phyloP scores from a whole-genome alignment of 2,329 filamentous ascomycete species.

The Didymella pinodella region DNA sequence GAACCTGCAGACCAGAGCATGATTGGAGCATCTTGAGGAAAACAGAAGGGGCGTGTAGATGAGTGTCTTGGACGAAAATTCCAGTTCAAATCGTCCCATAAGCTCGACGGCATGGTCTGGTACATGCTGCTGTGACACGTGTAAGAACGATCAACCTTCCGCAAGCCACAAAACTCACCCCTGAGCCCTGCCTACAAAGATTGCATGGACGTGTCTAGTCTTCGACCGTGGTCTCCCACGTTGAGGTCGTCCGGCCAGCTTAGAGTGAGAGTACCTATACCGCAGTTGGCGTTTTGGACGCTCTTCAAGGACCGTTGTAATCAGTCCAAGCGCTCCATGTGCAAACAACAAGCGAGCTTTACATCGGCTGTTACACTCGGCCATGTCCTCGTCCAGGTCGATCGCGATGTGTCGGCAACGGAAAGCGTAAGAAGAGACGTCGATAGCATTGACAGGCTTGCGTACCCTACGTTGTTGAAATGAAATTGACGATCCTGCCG shows the following conservation, averaged over 20 bases:
- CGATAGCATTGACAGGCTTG: constrained; percentile 6
- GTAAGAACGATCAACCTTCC: background rate
- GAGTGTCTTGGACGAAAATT: background rate
- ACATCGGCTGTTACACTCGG: background rate
- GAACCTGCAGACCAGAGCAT: background rate
- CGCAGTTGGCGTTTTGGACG: too few species aligned
- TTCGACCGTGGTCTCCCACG: background rate
- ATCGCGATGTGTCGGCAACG: background rate
- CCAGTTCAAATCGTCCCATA: background rate
- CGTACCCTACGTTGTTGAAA: background rate
- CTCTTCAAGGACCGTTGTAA: background rate
- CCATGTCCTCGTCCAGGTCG: background rate
- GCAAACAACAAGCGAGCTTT: background rate
- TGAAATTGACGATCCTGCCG: constrained; percentile 3
- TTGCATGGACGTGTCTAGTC: background rate
- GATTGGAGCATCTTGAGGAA: background rate
- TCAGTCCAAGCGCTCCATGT: background rate
- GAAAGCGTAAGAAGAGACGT: background rate
- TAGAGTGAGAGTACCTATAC: background rate
- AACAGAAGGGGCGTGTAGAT: background rate
- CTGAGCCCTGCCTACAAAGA: background rate
- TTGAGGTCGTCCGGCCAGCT: background rate
- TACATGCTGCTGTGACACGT: too few species aligned
- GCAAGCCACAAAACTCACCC: background rate
- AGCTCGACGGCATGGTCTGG: too few species aligned